A percentile compares a stretch with the other conserved stretches of the same genome.
Conservation (phyloP, 2,329 filamentous ascomycete genomes). For the Trichothecium sympodiale region DNA sequence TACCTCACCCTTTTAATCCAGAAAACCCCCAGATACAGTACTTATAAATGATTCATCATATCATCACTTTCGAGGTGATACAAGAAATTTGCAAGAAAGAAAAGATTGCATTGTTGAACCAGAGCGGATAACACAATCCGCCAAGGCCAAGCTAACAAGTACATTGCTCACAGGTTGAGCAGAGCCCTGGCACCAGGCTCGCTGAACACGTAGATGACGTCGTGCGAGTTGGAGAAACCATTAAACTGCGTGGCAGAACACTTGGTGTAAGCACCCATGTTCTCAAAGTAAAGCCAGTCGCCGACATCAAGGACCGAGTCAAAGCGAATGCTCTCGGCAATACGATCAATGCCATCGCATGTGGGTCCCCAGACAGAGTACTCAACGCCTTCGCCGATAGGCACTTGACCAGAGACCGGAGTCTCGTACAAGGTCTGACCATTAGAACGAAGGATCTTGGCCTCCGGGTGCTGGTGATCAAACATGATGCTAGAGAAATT, state of each 20-base stretch:
- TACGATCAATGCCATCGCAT: conserved; percentile 94
- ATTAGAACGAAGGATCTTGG: conserved; percentile 63
- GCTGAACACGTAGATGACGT: conserved; percentile 89
- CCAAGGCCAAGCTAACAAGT: not conserved
- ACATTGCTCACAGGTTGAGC: conserved; percentile 26
- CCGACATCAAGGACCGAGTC: conserved; percentile 73
- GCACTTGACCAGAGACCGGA: conserved; percentile 32
- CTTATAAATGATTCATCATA: too few species aligned
- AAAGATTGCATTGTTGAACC: not conserved
- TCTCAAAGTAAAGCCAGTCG: conserved; percentile 97
- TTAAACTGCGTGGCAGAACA: conserved; percentile 98
- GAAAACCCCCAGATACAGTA: too few species aligned
- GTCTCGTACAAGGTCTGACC: conserved; percentile 48
- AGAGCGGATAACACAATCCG: too few species aligned
- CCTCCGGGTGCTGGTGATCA: conserved; percentile 86
- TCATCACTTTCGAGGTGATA: too few species aligned
- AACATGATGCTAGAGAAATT: conserved; percentile 99
- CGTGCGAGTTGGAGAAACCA: conserved; percentile 85
- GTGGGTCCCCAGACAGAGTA: conserved; percentile 98
- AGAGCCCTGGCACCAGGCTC: conserved; percentile 77
- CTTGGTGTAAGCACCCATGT: conserved; percentile 98
- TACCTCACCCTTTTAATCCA: too few species aligned
- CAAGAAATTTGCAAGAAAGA: not conserved
- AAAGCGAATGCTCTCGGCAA: conserved; percentile 71
- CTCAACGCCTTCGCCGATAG: conserved; percentile 46